Base-by-base conservation (phyloP, 768 basidiomycete species). In the Mycena rebaudengoi region DNA sequence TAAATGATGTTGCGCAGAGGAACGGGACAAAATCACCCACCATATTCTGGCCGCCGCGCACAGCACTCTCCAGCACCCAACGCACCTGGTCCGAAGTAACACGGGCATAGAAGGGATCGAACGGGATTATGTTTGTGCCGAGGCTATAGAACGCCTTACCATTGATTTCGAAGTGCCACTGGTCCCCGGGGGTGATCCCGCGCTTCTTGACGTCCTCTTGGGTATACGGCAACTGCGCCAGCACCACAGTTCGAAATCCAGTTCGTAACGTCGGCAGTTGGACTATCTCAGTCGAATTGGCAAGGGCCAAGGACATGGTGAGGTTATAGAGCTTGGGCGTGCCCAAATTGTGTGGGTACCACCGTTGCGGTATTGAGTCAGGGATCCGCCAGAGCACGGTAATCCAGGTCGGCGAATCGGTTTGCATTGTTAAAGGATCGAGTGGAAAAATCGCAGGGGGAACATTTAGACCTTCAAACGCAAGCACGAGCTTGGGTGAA, bases 101-200 rank as follows among this genome's bases (percentile, higher is more conserved):
- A 39, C 87, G 76, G 29, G 85, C 74, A 62, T 87, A 87, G 70
- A 88, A 88, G 8, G 84, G 83, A 71, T 88, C 87, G 65, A 86
- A 87, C 1, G 87, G 87, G 58, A 88, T 86, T 65, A 86, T 80
- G 55, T 87, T 88, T 25, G 85, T 86, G 10, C 87, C 86, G 10
- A 81, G 76, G 50, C 79, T 82, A 61, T 85, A 87, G 66, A 88
- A 86, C 14, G 80, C 79, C 69, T 82, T 81, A 11, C 87, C 86
- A 52, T 88, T 87, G 59, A 88, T 78, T 62, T 83, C 79, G 69
- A 88, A 88, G 70, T 87, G 85, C 82, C 85, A 87, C 65, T 87
- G 80, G 64, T 88, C 85, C 7, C 86, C 86, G 1, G 86, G 85
- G 1, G 82, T 86, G 57, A 87, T 86, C 1, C 86, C 85, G 5